A percentile compares a stretch with the other conserved stretches of the same genome.
phyloP scores from a whole-genome alignment of 2,329 filamentous ascomycete species.

The Ophiocordyceps camponoti-floridani region DNA sequence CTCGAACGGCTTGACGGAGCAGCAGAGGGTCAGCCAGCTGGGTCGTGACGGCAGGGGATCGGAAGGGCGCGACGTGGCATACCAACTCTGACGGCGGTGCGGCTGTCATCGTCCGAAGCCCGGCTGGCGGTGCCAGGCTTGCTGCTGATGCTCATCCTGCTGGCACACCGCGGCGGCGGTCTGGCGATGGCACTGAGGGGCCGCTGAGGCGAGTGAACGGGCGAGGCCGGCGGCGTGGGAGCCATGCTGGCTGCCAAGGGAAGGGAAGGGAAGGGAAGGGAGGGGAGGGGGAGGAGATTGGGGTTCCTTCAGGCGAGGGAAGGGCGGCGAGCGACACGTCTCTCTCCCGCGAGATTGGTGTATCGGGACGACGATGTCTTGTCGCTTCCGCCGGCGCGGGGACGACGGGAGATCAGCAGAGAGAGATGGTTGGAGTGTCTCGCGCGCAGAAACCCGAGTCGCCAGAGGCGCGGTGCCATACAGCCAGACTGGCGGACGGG shows the following conservation, averaged over 20 bases:
- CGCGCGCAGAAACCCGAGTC: neutral
- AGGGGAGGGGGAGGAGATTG: neutral
- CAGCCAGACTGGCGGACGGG: neutral
- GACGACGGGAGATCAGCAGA: neutral
- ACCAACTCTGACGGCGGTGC: conserved; percentile 94
- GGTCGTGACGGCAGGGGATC: neutral
- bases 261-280: neutral
- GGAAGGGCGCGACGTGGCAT: conserved; percentile 16
- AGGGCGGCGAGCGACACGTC: neutral
- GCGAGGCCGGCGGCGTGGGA: conserved; percentile 53
- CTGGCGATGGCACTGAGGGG: conserved; percentile 71
- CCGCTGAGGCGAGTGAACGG: conserved; percentile 37
- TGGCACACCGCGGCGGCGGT: conserved; percentile 55
- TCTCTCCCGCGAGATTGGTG: neutral
- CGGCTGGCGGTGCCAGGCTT: conserved; percentile 62
- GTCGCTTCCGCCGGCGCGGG: neutral
- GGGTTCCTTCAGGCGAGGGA: neutral
- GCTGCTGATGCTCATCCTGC: conserved; percentile 70
- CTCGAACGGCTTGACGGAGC: conserved; percentile 55
- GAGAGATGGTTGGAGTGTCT: neutral
- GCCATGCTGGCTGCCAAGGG: conserved; percentile 29
- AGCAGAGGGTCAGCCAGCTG: neutral
- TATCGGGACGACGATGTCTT: neutral
- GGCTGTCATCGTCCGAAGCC: conserved; percentile 75
- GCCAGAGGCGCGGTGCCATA: neutral